Conservation (phyloP, 345 rosid species). For the Adansonia digitata region DNA sequence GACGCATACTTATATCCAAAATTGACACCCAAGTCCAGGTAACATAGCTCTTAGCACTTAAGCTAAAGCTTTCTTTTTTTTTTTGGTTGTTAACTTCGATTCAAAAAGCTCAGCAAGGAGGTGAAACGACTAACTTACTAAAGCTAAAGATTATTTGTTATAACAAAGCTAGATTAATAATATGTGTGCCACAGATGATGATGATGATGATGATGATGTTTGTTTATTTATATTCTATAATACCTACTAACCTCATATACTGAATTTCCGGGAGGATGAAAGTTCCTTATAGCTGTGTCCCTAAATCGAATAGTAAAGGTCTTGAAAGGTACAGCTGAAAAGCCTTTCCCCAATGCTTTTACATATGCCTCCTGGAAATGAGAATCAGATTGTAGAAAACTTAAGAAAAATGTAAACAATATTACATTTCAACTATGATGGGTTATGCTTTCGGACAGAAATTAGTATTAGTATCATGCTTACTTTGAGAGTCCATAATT, state of each 20-base stretch:
- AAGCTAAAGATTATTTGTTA: background rate
- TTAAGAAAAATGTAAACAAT: background rate
- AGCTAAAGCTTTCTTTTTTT: background rate
- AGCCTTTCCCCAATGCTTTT: constrained; percentile 80
- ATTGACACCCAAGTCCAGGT: no score
- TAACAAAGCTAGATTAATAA: background rate
- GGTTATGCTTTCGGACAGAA: background rate
- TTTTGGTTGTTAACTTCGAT: background rate
- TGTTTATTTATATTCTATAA: background rate
- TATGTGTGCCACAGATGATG: background rate
- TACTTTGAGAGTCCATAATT: constrained; percentile 91
- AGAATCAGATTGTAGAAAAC: constrained; percentile 1
- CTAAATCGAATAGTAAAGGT: constrained; percentile 54
- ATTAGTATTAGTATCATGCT: constrained; percentile 1
- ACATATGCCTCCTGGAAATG: constrained; percentile 74
- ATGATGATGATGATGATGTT: background rate
- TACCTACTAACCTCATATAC: constrained; percentile 36
- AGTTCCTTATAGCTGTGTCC: constrained; percentile 17
- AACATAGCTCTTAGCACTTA: no score
- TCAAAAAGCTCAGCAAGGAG: constrained; percentile 1
- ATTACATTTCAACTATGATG: background rate
- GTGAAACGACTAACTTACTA: background rate
- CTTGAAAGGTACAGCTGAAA: constrained; percentile 79
- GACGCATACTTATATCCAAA: no score
- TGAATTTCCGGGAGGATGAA: constrained; percentile 20